phyloP scores from a whole-genome alignment of 1,284 basidiomycete genomes.

The Leccinum cinnamomeum region DNA sequence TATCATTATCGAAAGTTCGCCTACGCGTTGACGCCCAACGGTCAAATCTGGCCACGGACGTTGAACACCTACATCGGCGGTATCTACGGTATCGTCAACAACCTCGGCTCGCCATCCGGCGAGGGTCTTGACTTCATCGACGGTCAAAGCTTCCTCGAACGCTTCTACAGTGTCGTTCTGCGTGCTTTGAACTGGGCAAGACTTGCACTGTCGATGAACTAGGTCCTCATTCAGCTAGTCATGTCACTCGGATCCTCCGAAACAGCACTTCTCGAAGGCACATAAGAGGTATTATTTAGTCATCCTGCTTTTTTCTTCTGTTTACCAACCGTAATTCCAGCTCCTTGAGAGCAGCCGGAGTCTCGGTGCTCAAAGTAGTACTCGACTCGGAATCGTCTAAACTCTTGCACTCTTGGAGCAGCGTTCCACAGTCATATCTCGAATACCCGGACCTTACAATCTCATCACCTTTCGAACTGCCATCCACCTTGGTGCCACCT shows the following conservation, averaged over 20 bases:
- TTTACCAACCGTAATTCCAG: slow-evolving; percentile 37
- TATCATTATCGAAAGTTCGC: slow-evolving; percentile 24
- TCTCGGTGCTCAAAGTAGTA: slow-evolving; percentile 49
- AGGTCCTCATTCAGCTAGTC: no score
- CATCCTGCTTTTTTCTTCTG: not conserved
- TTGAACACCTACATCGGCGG: slow-evolving; percentile 48
- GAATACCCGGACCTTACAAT: slow-evolving; percentile 44
- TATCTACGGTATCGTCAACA: slow-evolving; percentile 53
- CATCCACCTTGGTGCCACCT: slow-evolving; percentile 84
- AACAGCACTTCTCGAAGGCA: no score
- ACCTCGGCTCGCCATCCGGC: slow-evolving; percentile 41
- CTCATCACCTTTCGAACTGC: slow-evolving; percentile 64
- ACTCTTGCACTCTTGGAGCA: slow-evolving; percentile 54
- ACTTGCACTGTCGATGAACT: no score
- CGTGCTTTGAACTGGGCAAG: no score
- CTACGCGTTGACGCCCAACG: slow-evolving; percentile 46
- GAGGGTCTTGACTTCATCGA: slow-evolving; percentile 53
- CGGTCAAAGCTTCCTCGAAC: slow-evolving; percentile 58
- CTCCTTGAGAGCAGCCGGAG: slow-evolving; percentile 55
- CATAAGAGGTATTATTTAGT: no score
- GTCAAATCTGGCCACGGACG: slow-evolving; percentile 48
- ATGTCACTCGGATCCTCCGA: no score
- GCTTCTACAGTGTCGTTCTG: slow-evolving; percentile 57
- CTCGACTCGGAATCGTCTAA: slow-evolving; percentile 43
- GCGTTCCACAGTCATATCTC: slow-evolving; percentile 69